Evolutionary conservation across 1,284 basidiomycete genomes (phyloP).

Genomic region (Cryptococcus sp.): DNA sequence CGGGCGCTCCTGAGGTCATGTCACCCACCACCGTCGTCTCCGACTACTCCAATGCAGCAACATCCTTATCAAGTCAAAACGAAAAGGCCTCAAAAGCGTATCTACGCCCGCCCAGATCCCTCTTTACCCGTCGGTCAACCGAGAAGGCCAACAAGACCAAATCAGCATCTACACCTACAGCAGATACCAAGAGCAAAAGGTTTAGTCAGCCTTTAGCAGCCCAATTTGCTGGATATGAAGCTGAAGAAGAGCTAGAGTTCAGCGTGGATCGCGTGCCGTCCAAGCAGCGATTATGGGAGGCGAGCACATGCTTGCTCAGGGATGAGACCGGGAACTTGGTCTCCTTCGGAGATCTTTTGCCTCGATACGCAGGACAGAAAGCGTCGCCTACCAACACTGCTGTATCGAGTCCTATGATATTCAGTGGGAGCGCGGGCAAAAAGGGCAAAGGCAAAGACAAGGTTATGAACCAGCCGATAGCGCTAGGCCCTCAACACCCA

Average conservation of each 20-base stretch:
- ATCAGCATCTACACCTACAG: neutral
- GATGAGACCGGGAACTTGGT: conserved; percentile 44
- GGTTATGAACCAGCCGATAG: no score
- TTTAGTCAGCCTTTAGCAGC: neutral
- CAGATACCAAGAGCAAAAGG: conserved; percentile 1
- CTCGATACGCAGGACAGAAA: conserved; percentile 3
- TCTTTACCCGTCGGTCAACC: no score
- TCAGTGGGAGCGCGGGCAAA: no score
- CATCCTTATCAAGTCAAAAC: no score
- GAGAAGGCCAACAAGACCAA: no score
- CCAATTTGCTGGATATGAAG: neutral
- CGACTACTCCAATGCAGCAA: neutral
- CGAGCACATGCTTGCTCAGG: conserved; percentile 38
- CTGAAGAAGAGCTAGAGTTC: conserved; percentile 29
- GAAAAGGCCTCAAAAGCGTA: no score
- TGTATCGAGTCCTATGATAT: no score
- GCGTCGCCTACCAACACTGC: no score
- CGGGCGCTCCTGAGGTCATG: neutral
- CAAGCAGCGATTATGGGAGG: conserved; percentile 37
- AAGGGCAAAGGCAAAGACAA: no score
- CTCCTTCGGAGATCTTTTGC: conserved; percentile 44
- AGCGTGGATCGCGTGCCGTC: conserved; percentile 34
- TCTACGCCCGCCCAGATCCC: no score
- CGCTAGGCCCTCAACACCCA: no score
- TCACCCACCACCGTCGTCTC: conserved; percentile 1